Evolutionary conservation across 805 yeast genomes (phyloP), one percentile per base, ranked within the genome.

Genomic region (Saccharomycopsis sp.): DNA sequence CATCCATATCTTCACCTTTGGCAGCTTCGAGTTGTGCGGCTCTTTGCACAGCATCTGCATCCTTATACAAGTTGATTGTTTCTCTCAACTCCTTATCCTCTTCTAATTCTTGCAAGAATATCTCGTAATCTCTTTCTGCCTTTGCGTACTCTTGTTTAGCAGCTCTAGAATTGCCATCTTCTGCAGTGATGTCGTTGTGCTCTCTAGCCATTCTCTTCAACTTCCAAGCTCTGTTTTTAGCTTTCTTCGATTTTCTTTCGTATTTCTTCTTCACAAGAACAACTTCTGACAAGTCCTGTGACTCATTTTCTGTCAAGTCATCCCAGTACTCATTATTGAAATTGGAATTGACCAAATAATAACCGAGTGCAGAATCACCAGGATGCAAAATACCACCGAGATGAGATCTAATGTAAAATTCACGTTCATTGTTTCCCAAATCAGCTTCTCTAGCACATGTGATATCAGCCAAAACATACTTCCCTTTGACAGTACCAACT

Each of bases 171-270:
- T 62, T 66, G 49, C 59, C 59, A 43, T 69, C 75, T 50, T 75
- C 69, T 43, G 92, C 94, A 34, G 79, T 87, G 50, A 85, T 77
- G 53, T 88, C 96, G 51, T 76, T 74, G 65, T 88, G 94, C 64
- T 92, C 97, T 57, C 72, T 83, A 29, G 97, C 97, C 96, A 89
- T 88, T 71, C 97, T 82, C 78, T 84, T 83, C 63, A 89, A 76
- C 64, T 81, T 85, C 94, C 95, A 85, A 61, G 69, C 69, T 71
- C 89, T 78, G 69, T 78, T 74, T 73, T 80, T 80, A 50, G 73
- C 64, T 67, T 76, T 80, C 65, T 73, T 75, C 35, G 76, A 68
- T 66, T 80, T 81, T 69, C 95, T 80, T 34, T 78, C 71, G 67
- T 87, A 89, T 62, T 74, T 74, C 59, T 87, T 88, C 85, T 87